Evolutionary conservation across 768 basidiomycete genomes (phyloP), one percentile per base, ranked within the genome.

Genomic region (Lactarius akahatsu): DNA sequence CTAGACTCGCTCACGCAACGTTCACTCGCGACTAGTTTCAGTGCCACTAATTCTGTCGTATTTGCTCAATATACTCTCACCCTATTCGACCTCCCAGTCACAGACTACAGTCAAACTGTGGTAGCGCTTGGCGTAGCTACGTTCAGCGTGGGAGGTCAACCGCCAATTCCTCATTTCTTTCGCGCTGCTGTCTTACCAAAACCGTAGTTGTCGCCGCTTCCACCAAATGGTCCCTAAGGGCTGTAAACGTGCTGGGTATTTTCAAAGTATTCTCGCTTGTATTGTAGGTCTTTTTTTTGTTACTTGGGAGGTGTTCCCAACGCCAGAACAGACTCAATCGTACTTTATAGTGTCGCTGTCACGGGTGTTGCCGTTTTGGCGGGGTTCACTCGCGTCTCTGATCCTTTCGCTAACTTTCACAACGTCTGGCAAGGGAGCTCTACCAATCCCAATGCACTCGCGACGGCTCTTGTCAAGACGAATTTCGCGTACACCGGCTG

Each of bases 401-500:
- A 77, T 34, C 77, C 76, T 5, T 69, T 62, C 30, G 68, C 70
- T 23, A 77, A 78, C 72, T 77, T 78, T 69, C 59, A 66, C 4
- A 67, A 75, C 47, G 50, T 70, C 32, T 78, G 75, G 67, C 67
- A 66, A 23, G 77, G 74, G 36, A 70, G 72, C 38, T 70, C 70
- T 16, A 60, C 68, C 18, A 74, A 72, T 61, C 70, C 68, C 0
- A 74, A 75, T 52, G 66, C 69, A 6, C 62, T 76, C 52, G 71
- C 73, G n/a, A 73, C 72, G 1, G 74, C 70, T 18, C 63, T 76
- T 45, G 66, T 74, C 63, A 76, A 77, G 62, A 71, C 72, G 54
- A 73, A 73, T 66, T 76, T 68, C 57, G 66, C 74, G 2, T 77
- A 72, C 43, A 55, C 69, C 4, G 77, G 77, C n/a, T 77, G 71